A percentile compares a stretch with the other conserved stretches of the same genome.
phyloP scores from a whole-genome alignment of 2,329 filamentous ascomycete species.

The Xylogone sp. region DNA sequence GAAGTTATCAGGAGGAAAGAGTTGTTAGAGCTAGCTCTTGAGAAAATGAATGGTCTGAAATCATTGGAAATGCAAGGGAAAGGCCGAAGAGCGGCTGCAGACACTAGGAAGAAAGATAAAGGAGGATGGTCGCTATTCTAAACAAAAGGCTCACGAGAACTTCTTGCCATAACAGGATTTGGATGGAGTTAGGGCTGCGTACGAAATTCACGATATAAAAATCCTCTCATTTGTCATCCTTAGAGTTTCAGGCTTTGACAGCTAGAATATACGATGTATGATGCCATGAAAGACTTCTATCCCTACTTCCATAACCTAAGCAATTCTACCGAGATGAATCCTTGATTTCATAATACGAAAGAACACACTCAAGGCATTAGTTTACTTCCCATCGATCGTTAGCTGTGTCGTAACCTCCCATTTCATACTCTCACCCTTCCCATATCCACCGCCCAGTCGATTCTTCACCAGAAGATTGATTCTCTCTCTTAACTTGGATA shows the following conservation, averaged over 20 bases:
- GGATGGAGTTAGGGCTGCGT: background rate
- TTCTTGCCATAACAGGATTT: background rate
- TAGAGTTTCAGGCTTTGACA: slow-evolving; percentile 1
- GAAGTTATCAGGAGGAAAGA: slow-evolving; percentile 93
- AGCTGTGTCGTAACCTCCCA: slow-evolving; percentile 95
- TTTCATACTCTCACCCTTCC: slow-evolving; percentile 69
- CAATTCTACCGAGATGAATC: too few relatives aligned
- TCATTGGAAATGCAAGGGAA: slow-evolving; percentile 76
- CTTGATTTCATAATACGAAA: background rate
- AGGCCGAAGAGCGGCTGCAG: slow-evolving; percentile 34
- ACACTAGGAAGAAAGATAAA: slow-evolving; percentile 20
- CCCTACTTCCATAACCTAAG: too few relatives aligned
- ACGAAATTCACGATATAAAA: slow-evolving; percentile 4
- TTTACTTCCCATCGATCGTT: slow-evolving; percentile 22
- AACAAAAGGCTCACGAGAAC: background rate
- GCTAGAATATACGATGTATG: slow-evolving; percentile 1
- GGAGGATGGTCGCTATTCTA: slow-evolving; percentile 20
- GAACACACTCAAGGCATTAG: slow-evolving; percentile 1
- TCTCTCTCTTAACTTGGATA: slow-evolving; percentile 70
- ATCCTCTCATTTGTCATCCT: slow-evolving; percentile 1
- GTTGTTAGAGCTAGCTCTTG: slow-evolving; percentile 83
- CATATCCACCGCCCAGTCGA: slow-evolving; percentile 82
- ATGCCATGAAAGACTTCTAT: background rate
- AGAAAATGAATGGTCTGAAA: slow-evolving; percentile 90
- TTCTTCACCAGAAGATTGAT: slow-evolving; percentile 79